Conservation (phyloP, 2,329 filamentous ascomycete genomes). For the Aspergillus pseudoglaucus region DNA sequence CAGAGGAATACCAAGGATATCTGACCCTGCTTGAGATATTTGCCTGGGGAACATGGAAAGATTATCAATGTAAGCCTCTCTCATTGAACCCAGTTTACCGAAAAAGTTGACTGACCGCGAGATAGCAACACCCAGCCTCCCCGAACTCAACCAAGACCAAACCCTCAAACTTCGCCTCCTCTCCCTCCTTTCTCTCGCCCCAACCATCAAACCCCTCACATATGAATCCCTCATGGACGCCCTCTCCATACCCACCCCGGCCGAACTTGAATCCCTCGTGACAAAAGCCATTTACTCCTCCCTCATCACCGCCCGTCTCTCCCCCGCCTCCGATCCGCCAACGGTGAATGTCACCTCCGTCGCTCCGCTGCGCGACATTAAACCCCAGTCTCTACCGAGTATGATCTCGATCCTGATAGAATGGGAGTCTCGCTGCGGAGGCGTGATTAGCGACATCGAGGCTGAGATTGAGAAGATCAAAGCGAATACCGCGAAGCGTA, state of each 20-base stretch:
- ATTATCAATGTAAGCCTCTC: slow-evolving; percentile 56
- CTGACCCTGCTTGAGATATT: slow-evolving; percentile 78
- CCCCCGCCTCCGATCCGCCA: slow-evolving; percentile 73
- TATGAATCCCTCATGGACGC: slow-evolving; percentile 63
- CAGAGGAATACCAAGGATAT: slow-evolving; percentile 57
- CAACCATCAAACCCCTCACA: slow-evolving; percentile 59
- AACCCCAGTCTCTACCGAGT: slow-evolving; percentile 61
- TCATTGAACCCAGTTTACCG: background rate
- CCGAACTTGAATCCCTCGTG: slow-evolving; percentile 77
- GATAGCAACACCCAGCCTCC: slow-evolving; percentile 53
- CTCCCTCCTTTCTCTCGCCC: slow-evolving; percentile 70
- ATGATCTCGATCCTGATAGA: slow-evolving; percentile 63
- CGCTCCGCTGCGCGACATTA: slow-evolving; percentile 77
- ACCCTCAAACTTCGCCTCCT: slow-evolving; percentile 82
- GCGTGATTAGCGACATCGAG: slow-evolving; percentile 69
- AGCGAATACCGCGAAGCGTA: slow-evolving; percentile 48
- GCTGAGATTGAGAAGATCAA: slow-evolving; percentile 64
- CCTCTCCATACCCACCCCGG: slow-evolving; percentile 60
- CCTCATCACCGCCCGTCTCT: slow-evolving; percentile 74
- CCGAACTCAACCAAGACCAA: slow-evolving; percentile 66
- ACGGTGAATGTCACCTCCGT: slow-evolving; percentile 73
- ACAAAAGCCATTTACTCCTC: slow-evolving; percentile 82
- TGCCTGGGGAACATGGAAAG: slow-evolving; percentile 80
- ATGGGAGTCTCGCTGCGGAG: slow-evolving; percentile 74
- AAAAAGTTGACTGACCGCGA: background rate